These are phyloP conservation scores for Glaciozyma antarctica DNA, from an alignment of 768 basidiomycete species.

Conservation along the genomic window DNA sequence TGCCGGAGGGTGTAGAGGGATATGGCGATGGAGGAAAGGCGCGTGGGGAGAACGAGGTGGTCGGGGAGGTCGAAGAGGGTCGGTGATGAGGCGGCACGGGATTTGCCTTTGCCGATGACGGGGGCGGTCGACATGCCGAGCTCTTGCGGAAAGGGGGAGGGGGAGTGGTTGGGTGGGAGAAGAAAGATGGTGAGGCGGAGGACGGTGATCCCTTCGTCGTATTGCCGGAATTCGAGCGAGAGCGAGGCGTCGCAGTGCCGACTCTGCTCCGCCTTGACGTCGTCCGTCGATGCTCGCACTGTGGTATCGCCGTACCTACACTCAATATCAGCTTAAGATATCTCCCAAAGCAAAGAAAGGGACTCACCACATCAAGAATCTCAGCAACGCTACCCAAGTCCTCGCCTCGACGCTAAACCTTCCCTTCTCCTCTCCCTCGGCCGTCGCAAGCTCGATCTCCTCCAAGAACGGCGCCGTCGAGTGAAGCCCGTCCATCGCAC, in stretches of 20 bases:
- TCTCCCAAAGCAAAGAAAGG: background rate
- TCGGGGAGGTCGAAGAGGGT: slow-evolving; percentile 21
- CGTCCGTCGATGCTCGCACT: slow-evolving; percentile 1
- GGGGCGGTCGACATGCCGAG: slow-evolving; percentile 5
- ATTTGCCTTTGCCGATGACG: slow-evolving; percentile 13
- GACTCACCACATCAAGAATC: slow-evolving; percentile 26
- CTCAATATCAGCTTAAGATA: background rate
- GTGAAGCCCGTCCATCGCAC: slow-evolving; percentile 14
- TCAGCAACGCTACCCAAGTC: slow-evolving; percentile 14
- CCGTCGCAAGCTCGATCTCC: slow-evolving; percentile 9
- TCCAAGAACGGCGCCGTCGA: background rate
- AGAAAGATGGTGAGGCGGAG: slow-evolving; percentile 16
- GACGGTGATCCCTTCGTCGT: slow-evolving; percentile 17
- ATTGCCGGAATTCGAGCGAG: slow-evolving; percentile 18
- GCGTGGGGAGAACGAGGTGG: slow-evolving; percentile 22
- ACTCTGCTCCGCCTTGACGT: background rate
- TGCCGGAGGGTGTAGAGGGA: slow-evolving; percentile 29
- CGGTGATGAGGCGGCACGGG: background rate
- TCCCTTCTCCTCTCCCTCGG: background rate
- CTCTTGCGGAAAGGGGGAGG: slow-evolving; percentile 10
- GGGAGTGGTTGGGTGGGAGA: slow-evolving; percentile 3
- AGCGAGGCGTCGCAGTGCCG: slow-evolving; percentile 18
- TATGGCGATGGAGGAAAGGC: slow-evolving; percentile 22
- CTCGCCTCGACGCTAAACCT: slow-evolving; percentile 22
- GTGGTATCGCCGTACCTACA: slow-evolving; percentile 18